Evolutionary conservation across 495 filamentous ascomycete species (phyloP), one percentile per base, ranked within the genome.

Genomic region (Neurospora sp.): DNA sequence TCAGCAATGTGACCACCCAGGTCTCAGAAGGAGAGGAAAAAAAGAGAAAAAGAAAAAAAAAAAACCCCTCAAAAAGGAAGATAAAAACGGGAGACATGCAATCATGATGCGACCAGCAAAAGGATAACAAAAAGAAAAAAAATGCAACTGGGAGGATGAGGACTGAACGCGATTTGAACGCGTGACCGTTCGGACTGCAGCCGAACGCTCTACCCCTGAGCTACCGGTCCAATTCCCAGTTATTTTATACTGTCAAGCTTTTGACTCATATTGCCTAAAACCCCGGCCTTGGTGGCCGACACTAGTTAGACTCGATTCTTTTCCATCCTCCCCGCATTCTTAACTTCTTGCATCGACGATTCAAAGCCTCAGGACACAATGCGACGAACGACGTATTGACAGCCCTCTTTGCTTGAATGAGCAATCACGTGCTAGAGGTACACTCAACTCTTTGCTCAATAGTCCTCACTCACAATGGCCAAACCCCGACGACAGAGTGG

Each of bases 151-250:
- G 53, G 27, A 65, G 53, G 53, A 35, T 65, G 53, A 65, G 53
- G 53, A 65, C 53, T 65, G 53, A 65, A 65, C 53, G 53, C 53
- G 53, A 65, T 35, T 65, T 65, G 53, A 65, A 65, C 53, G 53
- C 53, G 53, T 65, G 53, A 65, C 53, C 44, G 44, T 48, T 48
- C 44, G 44, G 44, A 48, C 44, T 48, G 44, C 44, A 48, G 44
- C 44, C 44, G 45, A 53, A 53, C 45, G 45, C 45, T 53, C 45
- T 53, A 53, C 45, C 53, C 69, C 39, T 35, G 53, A 61, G 53
- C 53, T 61, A 61, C 53, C 53, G 53, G 53, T 61, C 53, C 53
- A 61, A 61, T 61, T 61, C 53, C 53, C 14, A 61, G 27, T 61
- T 61, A 35, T 27, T 27, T 1, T 9, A n/a, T 44, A 1, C 3